Conservation (phyloP, 257 asterid genomes). For the Striga asiatica region DNA sequence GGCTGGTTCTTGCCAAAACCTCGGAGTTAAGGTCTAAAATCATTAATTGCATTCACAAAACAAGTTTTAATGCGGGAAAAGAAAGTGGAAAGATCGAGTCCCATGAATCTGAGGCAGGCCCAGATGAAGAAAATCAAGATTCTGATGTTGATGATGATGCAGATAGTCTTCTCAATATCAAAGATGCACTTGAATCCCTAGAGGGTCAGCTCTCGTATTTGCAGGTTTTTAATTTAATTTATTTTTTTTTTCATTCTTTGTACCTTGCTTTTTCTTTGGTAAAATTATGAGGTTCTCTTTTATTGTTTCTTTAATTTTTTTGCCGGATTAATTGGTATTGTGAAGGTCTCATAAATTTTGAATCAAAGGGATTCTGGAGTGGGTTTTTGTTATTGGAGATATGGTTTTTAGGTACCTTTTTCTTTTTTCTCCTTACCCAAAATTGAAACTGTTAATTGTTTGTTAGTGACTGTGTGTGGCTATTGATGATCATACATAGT, state of each 20-base stretch:
- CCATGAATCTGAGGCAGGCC: constrained; percentile 9
- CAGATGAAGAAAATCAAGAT: constrained; percentile 15
- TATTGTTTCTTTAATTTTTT: constrained; percentile 5
- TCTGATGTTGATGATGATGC: constrained; percentile 33
- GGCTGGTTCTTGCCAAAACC: constrained; percentile 35
- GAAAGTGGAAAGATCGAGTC: constrained; percentile 12
- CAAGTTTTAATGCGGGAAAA: constrained; percentile 15
- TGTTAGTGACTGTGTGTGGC: background rate
- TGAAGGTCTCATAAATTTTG: background rate
- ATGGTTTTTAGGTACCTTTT: background rate
- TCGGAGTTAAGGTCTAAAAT: constrained; percentile 43
- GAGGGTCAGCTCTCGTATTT: constrained; percentile 71
- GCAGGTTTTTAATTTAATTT: constrained; percentile 25
- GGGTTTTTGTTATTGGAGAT: constrained; percentile 5
- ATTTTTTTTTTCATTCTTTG: background rate
- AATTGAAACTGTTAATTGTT: no score
- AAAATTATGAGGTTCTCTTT: no score
- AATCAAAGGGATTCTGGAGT: background rate
- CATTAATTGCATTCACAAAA: constrained; percentile 27
- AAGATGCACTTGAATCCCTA: constrained; percentile 78
- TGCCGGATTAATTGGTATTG: background rate
- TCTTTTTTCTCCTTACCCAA: background rate
- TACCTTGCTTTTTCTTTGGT: background rate
- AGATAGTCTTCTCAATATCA: constrained; percentile 50
- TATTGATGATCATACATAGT: background rate